These are phyloP conservation scores for Citrus medica DNA, from an alignment of 345 rosid genomes.

Conservation along the genomic window DNA sequence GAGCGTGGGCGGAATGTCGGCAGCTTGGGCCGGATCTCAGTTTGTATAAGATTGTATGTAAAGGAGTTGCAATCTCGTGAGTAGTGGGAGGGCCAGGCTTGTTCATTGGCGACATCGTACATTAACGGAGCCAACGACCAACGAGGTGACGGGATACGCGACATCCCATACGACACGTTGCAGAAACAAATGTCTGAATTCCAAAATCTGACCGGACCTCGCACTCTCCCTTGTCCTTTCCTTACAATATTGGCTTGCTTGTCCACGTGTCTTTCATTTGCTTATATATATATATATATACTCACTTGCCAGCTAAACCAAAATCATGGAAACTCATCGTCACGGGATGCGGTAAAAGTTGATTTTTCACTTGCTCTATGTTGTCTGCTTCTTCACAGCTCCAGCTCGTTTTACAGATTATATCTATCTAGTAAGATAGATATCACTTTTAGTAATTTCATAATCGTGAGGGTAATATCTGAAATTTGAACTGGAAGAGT, in stretches of 20 bases:
- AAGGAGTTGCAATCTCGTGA: background rate
- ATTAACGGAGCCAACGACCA: slow-evolving; percentile 14
- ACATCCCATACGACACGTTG: slow-evolving; percentile 14
- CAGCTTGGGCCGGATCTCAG: background rate
- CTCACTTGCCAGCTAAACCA: too few relatives aligned
- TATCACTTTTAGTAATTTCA: background rate
- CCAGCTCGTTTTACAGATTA: too few relatives aligned
- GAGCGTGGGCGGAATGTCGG: background rate
- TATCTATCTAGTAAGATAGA: too few relatives aligned
- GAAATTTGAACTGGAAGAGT: too few relatives aligned
- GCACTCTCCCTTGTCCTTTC: background rate
- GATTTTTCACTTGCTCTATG: background rate
- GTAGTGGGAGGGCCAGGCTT: background rate
- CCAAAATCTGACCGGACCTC: background rate
- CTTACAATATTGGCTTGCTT: background rate
- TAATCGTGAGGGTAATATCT: too few relatives aligned
- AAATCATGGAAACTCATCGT: too few relatives aligned
- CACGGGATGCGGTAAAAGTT: background rate
- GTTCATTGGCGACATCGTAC: slow-evolving; percentile 3
- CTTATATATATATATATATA: too few relatives aligned
- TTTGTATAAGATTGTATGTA: background rate
- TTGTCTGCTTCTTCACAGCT: background rate
- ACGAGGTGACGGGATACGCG: slow-evolving; percentile 22
- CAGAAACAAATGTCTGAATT: slow-evolving; percentile 15
- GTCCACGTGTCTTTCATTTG: background rate